A percentile compares a stretch with the other conserved stretches of the same genome.
phyloP scores from a whole-genome alignment of 2,329 filamentous ascomycete species.

The Trichoderma asperellum region DNA sequence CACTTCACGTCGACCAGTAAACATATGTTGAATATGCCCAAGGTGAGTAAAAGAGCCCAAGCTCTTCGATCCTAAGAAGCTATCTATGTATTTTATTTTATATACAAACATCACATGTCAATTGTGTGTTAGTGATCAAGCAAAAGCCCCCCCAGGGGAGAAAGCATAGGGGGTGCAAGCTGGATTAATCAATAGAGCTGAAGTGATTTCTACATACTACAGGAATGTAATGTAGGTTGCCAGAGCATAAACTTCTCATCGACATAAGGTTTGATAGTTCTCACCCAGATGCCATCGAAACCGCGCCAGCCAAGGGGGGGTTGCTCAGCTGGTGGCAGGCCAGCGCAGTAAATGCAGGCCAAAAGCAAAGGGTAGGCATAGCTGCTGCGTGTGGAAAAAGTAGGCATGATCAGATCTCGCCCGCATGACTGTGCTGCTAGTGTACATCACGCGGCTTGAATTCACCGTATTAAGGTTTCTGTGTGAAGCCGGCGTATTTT shows the following conservation, averaged over 20 bases:
- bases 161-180: background rate
- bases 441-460: background rate
- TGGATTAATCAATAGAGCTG: background rate
- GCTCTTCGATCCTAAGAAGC: background rate
- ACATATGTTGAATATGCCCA: background rate
- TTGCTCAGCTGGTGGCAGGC: background rate
- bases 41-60: background rate
- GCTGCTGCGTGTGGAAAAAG: background rate
- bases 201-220: background rate
- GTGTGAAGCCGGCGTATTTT: background rate
- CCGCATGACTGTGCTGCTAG: background rate
- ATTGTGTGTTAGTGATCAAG: background rate
- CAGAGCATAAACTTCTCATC: background rate
- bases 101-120: background rate
- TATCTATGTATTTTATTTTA: background rate
- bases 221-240: background rate
- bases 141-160: background rate
- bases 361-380: background rate
- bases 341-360: background rate
- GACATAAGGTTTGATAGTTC: background rate
- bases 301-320: background rate
- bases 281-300: background rate
- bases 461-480: background rate
- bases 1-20: background rate
- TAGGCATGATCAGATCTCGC: background rate